Evolutionary conservation across 805 yeast genomes (phyloP).

Genomic region (Ogataea wickerhamii): DNA sequence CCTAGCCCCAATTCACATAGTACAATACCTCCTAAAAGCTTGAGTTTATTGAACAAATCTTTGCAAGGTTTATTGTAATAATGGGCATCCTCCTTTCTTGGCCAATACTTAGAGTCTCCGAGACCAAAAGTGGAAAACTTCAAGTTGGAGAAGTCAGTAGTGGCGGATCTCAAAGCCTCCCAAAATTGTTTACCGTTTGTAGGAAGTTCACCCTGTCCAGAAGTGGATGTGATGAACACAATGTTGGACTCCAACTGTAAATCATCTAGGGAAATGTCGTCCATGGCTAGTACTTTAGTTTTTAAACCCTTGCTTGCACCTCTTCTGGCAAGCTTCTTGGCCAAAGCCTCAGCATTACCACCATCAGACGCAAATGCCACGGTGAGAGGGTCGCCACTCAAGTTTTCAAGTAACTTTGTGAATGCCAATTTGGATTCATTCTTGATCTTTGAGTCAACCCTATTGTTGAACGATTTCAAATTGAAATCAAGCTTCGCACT

Average conservation of each 20-base stretch:
- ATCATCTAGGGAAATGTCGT: slow-evolving; percentile 69
- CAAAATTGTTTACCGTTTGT: slow-evolving; percentile 75
- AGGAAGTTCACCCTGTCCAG: slow-evolving; percentile 87
- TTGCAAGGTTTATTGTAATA: slow-evolving; percentile 89
- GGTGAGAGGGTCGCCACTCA: slow-evolving; percentile 88
- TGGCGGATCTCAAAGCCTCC: slow-evolving; percentile 67
- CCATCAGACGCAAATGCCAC: slow-evolving; percentile 89
- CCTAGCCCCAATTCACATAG: slow-evolving; percentile 81
- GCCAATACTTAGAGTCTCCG: slow-evolving; percentile 91
- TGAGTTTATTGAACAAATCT: slow-evolving; percentile 65
- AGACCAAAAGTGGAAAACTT: slow-evolving; percentile 67
- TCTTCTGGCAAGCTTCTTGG: slow-evolving; percentile 72
- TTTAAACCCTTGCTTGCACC: slow-evolving; percentile 78
- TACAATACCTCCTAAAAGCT: slow-evolving; percentile 68
- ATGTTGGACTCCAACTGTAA: slow-evolving; percentile 67
- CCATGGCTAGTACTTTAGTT: slow-evolving; percentile 62
- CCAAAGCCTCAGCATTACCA: slow-evolving; percentile 81
- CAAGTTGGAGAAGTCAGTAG: slow-evolving; percentile 58
- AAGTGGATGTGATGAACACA: slow-evolving; percentile 67
- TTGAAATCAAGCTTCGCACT: slow-evolving; percentile 77
- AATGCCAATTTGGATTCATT: slow-evolving; percentile 74
- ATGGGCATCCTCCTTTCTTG: slow-evolving; percentile 90
- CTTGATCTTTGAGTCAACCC: slow-evolving; percentile 48
- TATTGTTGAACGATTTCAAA: slow-evolving; percentile 61
- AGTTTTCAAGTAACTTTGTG: slow-evolving; percentile 72